Evolutionary conservation across 2,329 filamentous ascomycete genomes (phyloP), one percentile per base, ranked within the genome.

Genomic region (Xylaria hypoxylon): DNA sequence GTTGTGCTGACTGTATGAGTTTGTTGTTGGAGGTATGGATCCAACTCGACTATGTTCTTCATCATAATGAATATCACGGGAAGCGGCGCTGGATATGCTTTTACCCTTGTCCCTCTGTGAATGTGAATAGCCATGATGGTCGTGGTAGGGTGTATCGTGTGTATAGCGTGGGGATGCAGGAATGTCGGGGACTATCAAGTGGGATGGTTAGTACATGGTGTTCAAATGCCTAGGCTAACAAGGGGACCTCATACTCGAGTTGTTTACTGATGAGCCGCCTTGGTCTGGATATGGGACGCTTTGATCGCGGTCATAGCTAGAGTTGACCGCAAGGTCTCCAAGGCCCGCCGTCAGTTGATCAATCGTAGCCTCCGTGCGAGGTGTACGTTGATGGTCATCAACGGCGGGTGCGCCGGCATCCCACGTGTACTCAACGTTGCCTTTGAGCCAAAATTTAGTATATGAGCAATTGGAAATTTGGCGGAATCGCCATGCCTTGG

Each of bases 101-200:
- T 75, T 74, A 24, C 72, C 71, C 62, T 74, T 73, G 38, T 67
- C 67, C 33, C 38, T 56, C 6, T 69, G 65, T 24, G 63, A 59
- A 11, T 56, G 56, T 35, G 60, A 58, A 53, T 68, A 63, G 40
- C 60, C 53, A 33, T 62, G 60, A 6, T 51, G 15, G 22, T 57
- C 26, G 26, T 69, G 58, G n/a, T 60, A 67, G 42, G 50, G 59
- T 11, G 33, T 42, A 58, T 72, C 55, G 56, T 70, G 71, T 13
- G 73, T 75, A 68, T 76, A 76, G 40, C 59, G 69, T 48, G 73
- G 53, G 3, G 70, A 68, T 3, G 55, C 61, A 44, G 64, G 51
- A 19, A 45, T 38, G 5, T 62, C 64, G 31, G 52, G 33, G 35
- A 55, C 70, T 71, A 60, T 19, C 19, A 35, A 45, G 40, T 17